Percentiles rank a stretch among this genome's conserved stretches.
Conservation (phyloP, 2,329 filamentous ascomycete genomes). For the Fusarium graminum region DNA sequence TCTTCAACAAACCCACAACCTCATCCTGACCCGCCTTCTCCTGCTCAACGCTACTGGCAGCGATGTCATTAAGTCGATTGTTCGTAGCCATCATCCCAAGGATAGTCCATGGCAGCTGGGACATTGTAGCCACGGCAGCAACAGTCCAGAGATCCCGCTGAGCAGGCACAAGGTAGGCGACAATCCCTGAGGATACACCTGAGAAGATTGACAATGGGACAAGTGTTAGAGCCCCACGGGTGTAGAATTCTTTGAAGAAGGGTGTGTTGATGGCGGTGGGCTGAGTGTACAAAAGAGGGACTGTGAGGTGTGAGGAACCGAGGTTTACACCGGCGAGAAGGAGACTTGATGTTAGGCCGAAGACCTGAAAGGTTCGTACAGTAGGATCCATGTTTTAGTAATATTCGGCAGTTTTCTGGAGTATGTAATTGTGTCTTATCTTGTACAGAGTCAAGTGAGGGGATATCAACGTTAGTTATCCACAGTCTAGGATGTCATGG, state of each 20-base stretch:
- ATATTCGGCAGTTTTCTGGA: not conserved
- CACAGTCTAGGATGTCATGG: not conserved
- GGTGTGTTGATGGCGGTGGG: slow-evolving; percentile 31
- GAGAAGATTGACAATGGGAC: slow-evolving; percentile 32
- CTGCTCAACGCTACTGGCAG: slow-evolving; percentile 19
- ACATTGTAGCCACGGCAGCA: slow-evolving; percentile 26
- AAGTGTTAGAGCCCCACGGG: slow-evolving; percentile 21
- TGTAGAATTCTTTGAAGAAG: slow-evolving; percentile 42
- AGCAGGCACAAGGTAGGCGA: slow-evolving; percentile 35
- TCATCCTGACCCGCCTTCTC: slow-evolving; percentile 32
- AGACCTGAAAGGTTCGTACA: slow-evolving; percentile 14
- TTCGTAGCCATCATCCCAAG: slow-evolving; percentile 41
- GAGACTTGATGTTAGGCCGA: slow-evolving; percentile 36
- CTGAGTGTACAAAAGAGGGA: slow-evolving; percentile 35
- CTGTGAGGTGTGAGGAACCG: slow-evolving; percentile 36
- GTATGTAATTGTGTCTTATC: not conserved
- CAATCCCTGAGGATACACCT: slow-evolving; percentile 26
- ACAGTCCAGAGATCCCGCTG: slow-evolving; percentile 28
- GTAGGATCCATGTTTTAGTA: slow-evolving; percentile 25
- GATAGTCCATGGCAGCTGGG: slow-evolving; percentile 36
- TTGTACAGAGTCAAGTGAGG: not conserved
- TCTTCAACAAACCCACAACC: slow-evolving; percentile 28
- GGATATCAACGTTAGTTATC: not conserved
- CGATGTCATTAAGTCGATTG: slow-evolving; percentile 29
- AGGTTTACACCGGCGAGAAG: slow-evolving; percentile 35